phyloP scores from a whole-genome alignment of 192 early-diverging fungal genomes.

The Podila horticola region DNA sequence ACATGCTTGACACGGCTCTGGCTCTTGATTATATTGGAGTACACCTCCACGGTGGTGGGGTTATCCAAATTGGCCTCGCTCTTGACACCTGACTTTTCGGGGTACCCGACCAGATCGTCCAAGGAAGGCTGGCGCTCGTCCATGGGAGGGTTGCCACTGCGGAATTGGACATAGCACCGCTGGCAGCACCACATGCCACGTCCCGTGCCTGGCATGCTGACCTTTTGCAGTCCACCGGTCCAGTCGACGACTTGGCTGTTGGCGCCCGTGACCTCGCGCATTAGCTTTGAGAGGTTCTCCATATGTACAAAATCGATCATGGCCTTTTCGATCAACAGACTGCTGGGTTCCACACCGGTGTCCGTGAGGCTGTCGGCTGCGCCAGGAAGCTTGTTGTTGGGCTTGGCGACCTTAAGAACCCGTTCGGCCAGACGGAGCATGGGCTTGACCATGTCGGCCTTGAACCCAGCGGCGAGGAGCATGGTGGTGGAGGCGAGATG shows the following conservation, averaged over 20 bases:
- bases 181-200: slow-evolving; percentile 36
- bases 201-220: slow-evolving; percentile 28
- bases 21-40: slow-evolving; percentile 19
- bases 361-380: neutral
- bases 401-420: slow-evolving; percentile 26
- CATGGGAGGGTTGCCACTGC: slow-evolving; percentile 20
- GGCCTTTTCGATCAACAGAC: slow-evolving; percentile 29
- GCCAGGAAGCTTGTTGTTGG: slow-evolving; percentile 12
- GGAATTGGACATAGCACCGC: slow-evolving; percentile 20
- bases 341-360: slow-evolving; percentile 26
- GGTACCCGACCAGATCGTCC: slow-evolving; percentile 31
- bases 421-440: slow-evolving; percentile 25
- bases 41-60: slow-evolving; percentile 25
- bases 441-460: slow-evolving; percentile 11
- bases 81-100: slow-evolving; percentile 29
- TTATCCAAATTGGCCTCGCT: slow-evolving; percentile 37
- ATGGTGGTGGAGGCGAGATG: slow-evolving; percentile 32
- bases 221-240: slow-evolving; percentile 31
- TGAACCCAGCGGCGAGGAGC: slow-evolving; percentile 19
- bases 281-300: slow-evolving; percentile 13
- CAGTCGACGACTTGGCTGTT: slow-evolving; percentile 17
- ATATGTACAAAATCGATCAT: slow-evolving; percentile 35
- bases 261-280: slow-evolving; percentile 41
- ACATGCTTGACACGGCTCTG: slow-evolving; percentile 23
- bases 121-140: slow-evolving; percentile 38